Evolutionary conservation across 352 stramenopile genomes (phyloP).

Genomic region (Pythium vanterpoolii): DNA sequence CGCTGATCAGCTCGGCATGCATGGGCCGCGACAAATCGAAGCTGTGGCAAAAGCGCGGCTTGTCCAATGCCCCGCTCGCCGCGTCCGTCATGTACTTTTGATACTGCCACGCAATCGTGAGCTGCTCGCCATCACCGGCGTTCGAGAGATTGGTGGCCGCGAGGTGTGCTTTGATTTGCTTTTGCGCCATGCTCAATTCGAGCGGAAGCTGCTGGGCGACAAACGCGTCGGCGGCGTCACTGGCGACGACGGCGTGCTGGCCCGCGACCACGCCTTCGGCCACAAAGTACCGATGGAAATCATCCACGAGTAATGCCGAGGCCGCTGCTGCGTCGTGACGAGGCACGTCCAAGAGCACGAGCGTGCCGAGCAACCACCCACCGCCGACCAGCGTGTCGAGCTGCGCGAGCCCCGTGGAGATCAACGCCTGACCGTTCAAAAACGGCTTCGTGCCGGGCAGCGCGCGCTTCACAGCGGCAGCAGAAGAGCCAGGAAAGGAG

Average conservation of each 20-base stretch:
- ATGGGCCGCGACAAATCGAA: slow-evolving; percentile 68
- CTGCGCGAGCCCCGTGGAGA: slow-evolving; percentile 49
- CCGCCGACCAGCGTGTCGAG: slow-evolving; percentile 55
- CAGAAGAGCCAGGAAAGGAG: neutral
- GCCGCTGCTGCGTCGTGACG: slow-evolving; percentile 21
- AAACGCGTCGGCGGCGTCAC: slow-evolving; percentile 38
- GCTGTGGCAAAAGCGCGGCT: slow-evolving; percentile 63
- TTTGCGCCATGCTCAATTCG: slow-evolving; percentile 65
- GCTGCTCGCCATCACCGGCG: slow-evolving; percentile 5
- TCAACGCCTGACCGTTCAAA: slow-evolving; percentile 58
- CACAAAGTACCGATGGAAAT: slow-evolving; percentile 65
- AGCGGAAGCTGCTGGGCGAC: slow-evolving; percentile 41
- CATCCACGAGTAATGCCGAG: slow-evolving; percentile 34
- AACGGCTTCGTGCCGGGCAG: slow-evolving; percentile 61
- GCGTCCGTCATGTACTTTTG: slow-evolving; percentile 43
- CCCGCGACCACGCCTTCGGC: slow-evolving; percentile 48
- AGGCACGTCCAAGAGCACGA: slow-evolving; percentile 47
- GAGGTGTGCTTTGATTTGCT: slow-evolving; percentile 60
- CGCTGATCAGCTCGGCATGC: slow-evolving; percentile 40
- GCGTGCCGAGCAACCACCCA: slow-evolving; percentile 45
- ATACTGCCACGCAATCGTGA: slow-evolving; percentile 81
- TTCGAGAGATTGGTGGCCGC: slow-evolving; percentile 5
- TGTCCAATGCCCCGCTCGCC: neutral
- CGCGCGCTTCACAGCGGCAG: neutral
- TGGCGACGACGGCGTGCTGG: slow-evolving; percentile 36